phyloP scores from a whole-genome alignment of 805 yeast genomes.

The Cyberlindnera maritima region DNA sequence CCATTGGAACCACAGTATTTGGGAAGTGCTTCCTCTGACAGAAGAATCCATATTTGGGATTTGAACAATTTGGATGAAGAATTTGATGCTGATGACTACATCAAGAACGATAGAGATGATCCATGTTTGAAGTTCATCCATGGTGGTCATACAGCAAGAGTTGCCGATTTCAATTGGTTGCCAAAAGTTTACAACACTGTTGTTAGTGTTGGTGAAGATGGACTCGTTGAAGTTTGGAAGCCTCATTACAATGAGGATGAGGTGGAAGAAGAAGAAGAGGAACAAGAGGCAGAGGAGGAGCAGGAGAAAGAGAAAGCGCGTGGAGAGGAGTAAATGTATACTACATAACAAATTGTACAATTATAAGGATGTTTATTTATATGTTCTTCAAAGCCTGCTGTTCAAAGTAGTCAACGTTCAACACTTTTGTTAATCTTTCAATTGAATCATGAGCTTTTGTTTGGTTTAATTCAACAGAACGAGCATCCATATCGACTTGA shows the following conservation, averaged over 20 bases:
- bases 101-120: constrained; percentile 60
- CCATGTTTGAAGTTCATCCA: constrained; percentile 79
- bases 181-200: constrained; percentile 55
- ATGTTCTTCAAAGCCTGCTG: background rate
- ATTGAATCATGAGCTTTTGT: constrained; percentile 27
- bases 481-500: constrained; percentile 36
- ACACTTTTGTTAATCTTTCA: constrained; percentile 33
- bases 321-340: too few species aligned
- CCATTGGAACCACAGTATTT: constrained; percentile 48
- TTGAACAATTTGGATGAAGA: constrained; percentile 54
- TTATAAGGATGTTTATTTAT: too few species aligned
- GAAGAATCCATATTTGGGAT: constrained; percentile 76
- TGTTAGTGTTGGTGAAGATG: constrained; percentile 74
- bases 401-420: constrained; percentile 38
- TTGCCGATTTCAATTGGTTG: constrained; percentile 68
- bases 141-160: constrained; percentile 79
- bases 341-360: too few species aligned
- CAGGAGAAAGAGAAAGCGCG: constrained; percentile 12
- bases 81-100: constrained; percentile 50
- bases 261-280: constrained; percentile 38
- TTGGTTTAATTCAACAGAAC: constrained; percentile 24
- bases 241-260: constrained; percentile 37
- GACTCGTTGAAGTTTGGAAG: constrained; percentile 72
- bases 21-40: constrained; percentile 62
- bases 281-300: constrained; percentile 14